Evolutionary conservation across 176 grass and related monocot genomes (phyloP).

Genomic region (Zoysia pacifica): DNA sequence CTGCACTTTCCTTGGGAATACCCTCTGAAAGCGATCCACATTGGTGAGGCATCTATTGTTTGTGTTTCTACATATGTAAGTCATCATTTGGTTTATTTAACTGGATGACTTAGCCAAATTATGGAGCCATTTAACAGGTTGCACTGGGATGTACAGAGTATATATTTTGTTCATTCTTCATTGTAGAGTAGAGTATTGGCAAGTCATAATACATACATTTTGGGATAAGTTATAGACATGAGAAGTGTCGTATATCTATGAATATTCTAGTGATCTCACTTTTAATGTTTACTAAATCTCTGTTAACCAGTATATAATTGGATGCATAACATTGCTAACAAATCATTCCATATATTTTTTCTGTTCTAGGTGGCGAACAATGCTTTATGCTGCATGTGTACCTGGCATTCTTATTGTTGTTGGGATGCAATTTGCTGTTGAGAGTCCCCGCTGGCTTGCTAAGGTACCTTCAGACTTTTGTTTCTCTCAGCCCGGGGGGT

Average conservation of each 20-base stretch:
- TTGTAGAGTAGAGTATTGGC: conserved; percentile 13
- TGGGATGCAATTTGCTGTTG: conserved; percentile 97
- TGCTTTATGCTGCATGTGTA: conserved; percentile 88
- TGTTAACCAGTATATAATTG: not conserved
- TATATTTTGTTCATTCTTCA: not conserved
- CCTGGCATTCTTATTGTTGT: conserved; percentile 74
- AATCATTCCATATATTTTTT: conserved; percentile 32
- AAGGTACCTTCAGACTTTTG: conserved; percentile 57
- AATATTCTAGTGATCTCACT: not conserved
- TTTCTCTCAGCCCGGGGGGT: conserved; percentile 3
- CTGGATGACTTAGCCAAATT: conserved; percentile 11
- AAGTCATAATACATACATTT: not conserved
- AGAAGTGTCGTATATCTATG: not conserved
- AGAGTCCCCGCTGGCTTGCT: conserved; percentile 92
- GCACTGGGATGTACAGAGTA: not conserved
- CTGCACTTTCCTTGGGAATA: conserved; percentile 81
- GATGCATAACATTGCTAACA: not conserved
- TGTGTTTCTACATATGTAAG: conserved; percentile 52
- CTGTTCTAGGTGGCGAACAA: conserved; percentile 78
- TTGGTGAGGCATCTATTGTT: conserved; percentile 73
- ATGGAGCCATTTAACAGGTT: conserved; percentile 24
- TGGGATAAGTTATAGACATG: not conserved
- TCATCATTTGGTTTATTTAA: conserved; percentile 39
- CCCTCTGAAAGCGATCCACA: conserved; percentile 96
- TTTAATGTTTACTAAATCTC: conserved; percentile 11